A percentile compares a stretch with the other conserved stretches of the same genome.
These are phyloP conservation scores for Xylaria nigripes DNA, from an alignment of 495 filamentous ascomycete genomes.

Conservation along the genomic window DNA sequence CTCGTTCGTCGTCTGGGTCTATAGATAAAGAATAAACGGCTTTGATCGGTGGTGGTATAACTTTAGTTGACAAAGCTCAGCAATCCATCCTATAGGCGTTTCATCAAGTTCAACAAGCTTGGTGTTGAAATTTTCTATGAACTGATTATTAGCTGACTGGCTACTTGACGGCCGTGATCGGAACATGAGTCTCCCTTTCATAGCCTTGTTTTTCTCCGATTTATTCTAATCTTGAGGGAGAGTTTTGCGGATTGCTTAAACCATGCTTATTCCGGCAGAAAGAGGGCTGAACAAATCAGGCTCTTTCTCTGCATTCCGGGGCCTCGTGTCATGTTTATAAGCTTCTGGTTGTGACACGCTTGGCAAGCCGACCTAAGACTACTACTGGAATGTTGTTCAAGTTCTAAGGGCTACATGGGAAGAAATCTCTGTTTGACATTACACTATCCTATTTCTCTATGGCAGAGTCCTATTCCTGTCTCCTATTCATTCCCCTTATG, in stretches of 20 bases:
- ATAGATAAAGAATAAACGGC: no score
- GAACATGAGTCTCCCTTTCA: no score
- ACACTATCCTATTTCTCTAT: conserved; percentile 1
- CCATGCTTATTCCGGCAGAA: conserved; percentile 11
- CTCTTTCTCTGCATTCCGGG: conserved; percentile 9
- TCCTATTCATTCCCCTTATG: background rate
- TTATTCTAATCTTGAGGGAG: no score
- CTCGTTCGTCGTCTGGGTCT: no score
- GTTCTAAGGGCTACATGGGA: conserved; percentile 4
- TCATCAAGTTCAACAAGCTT: no score
- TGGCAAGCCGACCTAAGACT: background rate
- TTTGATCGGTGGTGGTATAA: no score
- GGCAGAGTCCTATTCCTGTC: background rate
- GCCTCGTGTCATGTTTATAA: background rate
- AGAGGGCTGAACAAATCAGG: conserved; percentile 4
- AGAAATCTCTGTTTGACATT: conserved; percentile 6
- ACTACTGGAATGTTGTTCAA: conserved; percentile 9
- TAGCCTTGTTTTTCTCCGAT: no score
- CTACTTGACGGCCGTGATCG: no score
- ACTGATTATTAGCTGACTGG: no score
- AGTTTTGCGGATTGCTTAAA: conserved; percentile 8
- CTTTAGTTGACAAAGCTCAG: no score
- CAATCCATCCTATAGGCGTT: no score
- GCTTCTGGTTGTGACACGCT: background rate
- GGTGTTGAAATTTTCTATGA: no score